Evolutionary conservation across 2,329 filamentous ascomycete species (phyloP).

Genomic region (Cucurbitaria berberidis): DNA sequence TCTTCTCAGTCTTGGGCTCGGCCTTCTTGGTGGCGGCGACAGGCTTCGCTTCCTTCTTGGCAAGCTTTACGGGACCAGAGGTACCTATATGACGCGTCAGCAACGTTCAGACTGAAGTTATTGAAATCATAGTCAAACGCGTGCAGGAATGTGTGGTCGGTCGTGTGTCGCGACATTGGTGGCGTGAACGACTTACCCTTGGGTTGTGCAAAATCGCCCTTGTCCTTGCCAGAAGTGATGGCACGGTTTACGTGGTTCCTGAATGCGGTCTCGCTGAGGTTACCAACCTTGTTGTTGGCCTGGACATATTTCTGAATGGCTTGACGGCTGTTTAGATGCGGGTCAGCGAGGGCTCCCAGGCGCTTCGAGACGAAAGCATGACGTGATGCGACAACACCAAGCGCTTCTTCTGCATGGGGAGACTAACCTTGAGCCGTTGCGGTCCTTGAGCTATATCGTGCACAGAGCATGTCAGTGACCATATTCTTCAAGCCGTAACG

Average conservation of each 20-base stretch:
- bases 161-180: neutral
- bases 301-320: constrained; percentile 77
- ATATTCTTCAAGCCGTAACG: constrained; percentile 12
- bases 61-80: constrained; percentile 90
- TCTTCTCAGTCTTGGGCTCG: constrained; percentile 42
- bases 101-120: neutral
- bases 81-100: constrained; percentile 62
- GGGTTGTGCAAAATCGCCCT: constrained; percentile 84
- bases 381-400: constrained; percentile 32
- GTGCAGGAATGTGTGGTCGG: neutral
- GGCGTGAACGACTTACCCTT: constrained; percentile 70
- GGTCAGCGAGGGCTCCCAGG: constrained; percentile 42
- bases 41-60: constrained; percentile 70
- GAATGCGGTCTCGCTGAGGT: constrained; percentile 63
- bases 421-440: constrained; percentile 71
- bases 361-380: constrained; percentile 31
- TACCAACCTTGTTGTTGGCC: constrained; percentile 70
- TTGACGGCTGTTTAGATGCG: constrained; percentile 62
- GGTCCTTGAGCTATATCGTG: constrained; percentile 68
- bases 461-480: constrained; percentile 57
- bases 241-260: constrained; percentile 86
- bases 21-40: constrained; percentile 36
- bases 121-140: neutral
- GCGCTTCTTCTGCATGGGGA: constrained; percentile 30
- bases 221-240: constrained; percentile 80